These are phyloP conservation scores for Phytophthora pseudosyringae DNA, from an alignment of 352 stramenopile genomes.

Conservation along the genomic window DNA sequence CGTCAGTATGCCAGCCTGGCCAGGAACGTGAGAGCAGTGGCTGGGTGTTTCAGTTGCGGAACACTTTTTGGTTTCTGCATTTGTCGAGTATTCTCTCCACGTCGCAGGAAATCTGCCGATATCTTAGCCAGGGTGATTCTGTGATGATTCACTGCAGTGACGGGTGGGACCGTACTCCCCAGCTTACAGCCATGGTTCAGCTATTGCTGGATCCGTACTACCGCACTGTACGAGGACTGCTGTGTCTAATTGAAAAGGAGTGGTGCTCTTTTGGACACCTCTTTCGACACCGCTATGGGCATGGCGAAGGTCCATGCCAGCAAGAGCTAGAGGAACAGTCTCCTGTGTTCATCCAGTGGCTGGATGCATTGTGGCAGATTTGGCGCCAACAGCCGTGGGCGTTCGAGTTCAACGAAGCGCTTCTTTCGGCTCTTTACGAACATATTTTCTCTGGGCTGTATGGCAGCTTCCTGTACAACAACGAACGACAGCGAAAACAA, in stretches of 20 bases:
- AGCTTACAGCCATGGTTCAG: constrained; percentile 96
- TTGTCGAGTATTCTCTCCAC: constrained; percentile 95
- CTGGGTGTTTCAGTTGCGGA: constrained; percentile 90
- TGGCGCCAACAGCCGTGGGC: constrained; percentile 95
- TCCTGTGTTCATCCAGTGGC: constrained; percentile 99
- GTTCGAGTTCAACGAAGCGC: constrained; percentile 98
- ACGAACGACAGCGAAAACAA: constrained; percentile 82
- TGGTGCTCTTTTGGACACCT: constrained; percentile 99
- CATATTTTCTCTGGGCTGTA: constrained; percentile 97
- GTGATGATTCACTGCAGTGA: constrained; percentile 99
- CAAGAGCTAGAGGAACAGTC: constrained; percentile 97
- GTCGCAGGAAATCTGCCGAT: constrained; percentile 94
- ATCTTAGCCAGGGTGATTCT: constrained; percentile 93
- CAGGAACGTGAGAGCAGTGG: constrained; percentile 81
- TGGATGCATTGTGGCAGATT: constrained; percentile 98
- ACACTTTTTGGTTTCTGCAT: constrained; percentile 98
- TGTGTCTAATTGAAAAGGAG: constrained; percentile 98
- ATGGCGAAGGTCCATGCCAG: constrained; percentile 93
- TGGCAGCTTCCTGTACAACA: constrained; percentile 98
- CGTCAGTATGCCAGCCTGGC: constrained; percentile 74
- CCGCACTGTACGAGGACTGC: constrained; percentile 95
- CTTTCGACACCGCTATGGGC: constrained; percentile 96
- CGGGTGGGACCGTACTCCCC: constrained; percentile 98
- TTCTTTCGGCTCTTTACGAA: constrained; percentile 95
- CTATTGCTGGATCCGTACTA: constrained; percentile 99